Evolutionary conservation across 2,329 filamentous ascomycete genomes (phyloP), one percentile per base, ranked within the genome.

Genomic region (Sclerotinia sclerotiorum): DNA sequence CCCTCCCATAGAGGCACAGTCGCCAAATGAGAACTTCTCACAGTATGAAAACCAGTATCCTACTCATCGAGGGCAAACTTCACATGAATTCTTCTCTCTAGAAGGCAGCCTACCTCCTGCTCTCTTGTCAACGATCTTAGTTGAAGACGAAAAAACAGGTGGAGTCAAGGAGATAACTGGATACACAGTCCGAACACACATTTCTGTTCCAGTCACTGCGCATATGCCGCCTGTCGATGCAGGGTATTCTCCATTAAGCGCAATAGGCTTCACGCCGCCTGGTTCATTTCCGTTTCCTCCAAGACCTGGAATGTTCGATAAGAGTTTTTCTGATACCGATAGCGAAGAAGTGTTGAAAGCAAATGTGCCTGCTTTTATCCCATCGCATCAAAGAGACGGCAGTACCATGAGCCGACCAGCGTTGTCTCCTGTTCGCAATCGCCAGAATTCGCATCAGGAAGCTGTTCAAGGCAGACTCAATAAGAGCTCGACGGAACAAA

Each of bases 391-490:
- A 24, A 57, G 57, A 35, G 32, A 57, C 17, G 42, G 35, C 3
- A 62, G 48, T 51, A 10, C 51, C 27, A 19, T 51, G 29, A 29
- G 19, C 35, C 62, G 69, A 65, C n/a, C 29, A 46, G 65, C 70
- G 8, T 54, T 73, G 24, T 71, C 69, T 10, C 70, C 69, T 42
- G 44, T 68, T 42, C 65, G 19, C 7, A 39, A 61, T 21, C 69
- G 56, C 35, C 42, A 70, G 15, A 70, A 60, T 55, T 17, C 66
- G 8, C 63, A 65, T 15, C 65, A 68, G 44, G 57, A 68, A 32
- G 32, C 42, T 19, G 11, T 71, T 27, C 70, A 73, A 42, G 54
- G 54, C 1, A 67, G 70, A 63, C 65, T 72, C 32, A 70, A 71
- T 29, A 68, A 57, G 48, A 71, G 68, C 54, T 65, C 70, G 66